Percentiles rank a stretch among this genome's conserved stretches.
phyloP scores from a whole-genome alignment of 2,329 filamentous ascomycete species.

The Tolypocladium inflatum region DNA sequence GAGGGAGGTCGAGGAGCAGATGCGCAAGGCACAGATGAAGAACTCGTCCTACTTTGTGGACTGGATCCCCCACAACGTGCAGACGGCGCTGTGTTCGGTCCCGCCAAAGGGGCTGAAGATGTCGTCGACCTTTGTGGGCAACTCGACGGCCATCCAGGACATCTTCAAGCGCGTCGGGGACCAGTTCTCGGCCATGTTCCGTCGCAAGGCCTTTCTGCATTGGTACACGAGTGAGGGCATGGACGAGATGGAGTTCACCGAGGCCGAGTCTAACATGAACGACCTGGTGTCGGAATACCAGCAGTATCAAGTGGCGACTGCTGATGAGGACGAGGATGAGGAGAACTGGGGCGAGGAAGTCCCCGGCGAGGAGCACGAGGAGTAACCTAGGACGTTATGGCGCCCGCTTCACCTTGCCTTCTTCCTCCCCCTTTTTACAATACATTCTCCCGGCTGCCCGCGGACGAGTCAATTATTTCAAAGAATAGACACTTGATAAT shows the following conservation, averaged over 20 bases:
- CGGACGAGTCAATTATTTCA: not conserved
- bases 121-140: conserved; percentile 98
- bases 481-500: not conserved
- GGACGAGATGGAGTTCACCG: conserved; percentile 99
- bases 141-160: conserved; percentile 99
- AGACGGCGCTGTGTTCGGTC: conserved; percentile 98
- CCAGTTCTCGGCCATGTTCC: conserved; percentile 99
- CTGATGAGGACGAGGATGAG: conserved; percentile 86
- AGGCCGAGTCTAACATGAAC: conserved; percentile 99
- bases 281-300: conserved; percentile 99
- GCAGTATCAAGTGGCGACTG: conserved; percentile 98
- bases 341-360: conserved; percentile 78
- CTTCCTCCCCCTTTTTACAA: not conserved
- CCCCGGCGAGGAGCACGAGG: conserved; percentile 59
- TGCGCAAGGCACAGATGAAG: conserved; percentile 99
- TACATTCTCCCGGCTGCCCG: not conserved
- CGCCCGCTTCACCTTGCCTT: not conserved
- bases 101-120: conserved; percentile 96
- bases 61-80: conserved; percentile 99
- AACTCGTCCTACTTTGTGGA: conserved; percentile 99
- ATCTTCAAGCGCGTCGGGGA: conserved; percentile 99
- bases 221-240: conserved; percentile 99
- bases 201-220: conserved; percentile 99
- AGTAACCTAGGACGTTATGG: conserved; percentile 14
- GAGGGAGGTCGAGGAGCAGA: conserved; percentile 99